Conservation (phyloP, 306 rosid genomes). For the Leucaena leucocephala region DNA sequence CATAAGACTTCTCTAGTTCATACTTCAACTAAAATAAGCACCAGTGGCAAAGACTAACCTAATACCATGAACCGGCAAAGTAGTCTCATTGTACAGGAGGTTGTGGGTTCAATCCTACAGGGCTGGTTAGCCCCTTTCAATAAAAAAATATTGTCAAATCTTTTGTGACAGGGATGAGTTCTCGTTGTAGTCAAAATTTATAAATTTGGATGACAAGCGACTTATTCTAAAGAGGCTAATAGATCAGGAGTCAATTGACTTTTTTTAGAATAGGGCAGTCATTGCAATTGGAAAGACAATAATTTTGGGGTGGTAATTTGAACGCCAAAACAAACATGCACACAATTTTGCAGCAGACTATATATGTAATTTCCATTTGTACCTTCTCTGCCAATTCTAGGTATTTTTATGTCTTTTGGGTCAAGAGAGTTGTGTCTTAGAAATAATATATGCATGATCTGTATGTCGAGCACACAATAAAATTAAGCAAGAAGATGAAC, state of each 20-base stretch:
- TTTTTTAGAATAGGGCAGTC: background rate
- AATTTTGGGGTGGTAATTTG: background rate
- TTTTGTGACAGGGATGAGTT: too few species aligned
- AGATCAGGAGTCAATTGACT: background rate
- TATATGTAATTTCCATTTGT: background rate
- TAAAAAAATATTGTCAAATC: background rate
- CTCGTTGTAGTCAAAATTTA: background rate
- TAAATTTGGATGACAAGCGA: background rate
- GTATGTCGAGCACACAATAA: background rate
- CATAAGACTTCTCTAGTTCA: background rate
- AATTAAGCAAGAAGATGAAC: background rate
- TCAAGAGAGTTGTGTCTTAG: background rate
- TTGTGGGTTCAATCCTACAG: background rate
- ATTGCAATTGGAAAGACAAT: background rate
- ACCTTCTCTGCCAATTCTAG: background rate
- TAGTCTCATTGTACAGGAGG: background rate
- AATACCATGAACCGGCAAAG: too few species aligned
- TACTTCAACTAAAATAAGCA: too few species aligned
- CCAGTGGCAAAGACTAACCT: too few species aligned
- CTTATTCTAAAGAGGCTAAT: background rate
- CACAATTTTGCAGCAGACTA: constrained; percentile 5
- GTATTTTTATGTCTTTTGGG: background rate
- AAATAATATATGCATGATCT: background rate
- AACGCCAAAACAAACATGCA: constrained; percentile 2
- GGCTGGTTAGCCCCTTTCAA: background rate